Percentiles rank a stretch among this genome's conserved stretches.
Evolutionary conservation across 139 green algal genomes (phyloP).

Genomic region (Chlamydomonas sphaeroides): DNA sequence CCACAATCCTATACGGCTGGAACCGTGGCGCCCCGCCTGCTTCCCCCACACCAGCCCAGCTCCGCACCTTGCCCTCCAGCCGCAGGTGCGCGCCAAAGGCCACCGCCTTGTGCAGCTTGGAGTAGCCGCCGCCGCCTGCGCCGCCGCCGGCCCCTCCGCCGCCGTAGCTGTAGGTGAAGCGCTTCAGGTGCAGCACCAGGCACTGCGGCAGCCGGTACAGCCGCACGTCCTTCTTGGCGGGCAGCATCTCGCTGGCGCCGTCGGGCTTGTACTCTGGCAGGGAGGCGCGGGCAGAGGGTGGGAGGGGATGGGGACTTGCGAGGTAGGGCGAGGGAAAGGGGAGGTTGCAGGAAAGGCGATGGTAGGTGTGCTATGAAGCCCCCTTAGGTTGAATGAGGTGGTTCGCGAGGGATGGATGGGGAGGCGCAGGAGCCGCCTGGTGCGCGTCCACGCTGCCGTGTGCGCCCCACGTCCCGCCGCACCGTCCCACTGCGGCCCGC

Average conservation of each 20-base stretch:
- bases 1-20: too few relatives aligned
- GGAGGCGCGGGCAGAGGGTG: background rate
- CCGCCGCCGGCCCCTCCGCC: too few relatives aligned
- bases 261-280: constrained; percentile 64
- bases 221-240: constrained; percentile 48
- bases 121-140: background rate
- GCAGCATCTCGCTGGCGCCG: constrained; percentile 25
- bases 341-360: too few relatives aligned
- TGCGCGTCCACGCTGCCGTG: too few relatives aligned
- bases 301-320: background rate
- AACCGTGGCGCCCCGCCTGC: too few relatives aligned
- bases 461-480: too few relatives aligned
- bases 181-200: constrained; percentile 82
- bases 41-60: constrained; percentile 21
- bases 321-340: too few relatives aligned
- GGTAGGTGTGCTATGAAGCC: too few relatives aligned
- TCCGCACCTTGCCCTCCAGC: constrained; percentile 39
- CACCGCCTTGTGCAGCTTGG: constrained; percentile 72
- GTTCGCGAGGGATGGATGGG: too few relatives aligned
- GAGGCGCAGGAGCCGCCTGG: too few relatives aligned
- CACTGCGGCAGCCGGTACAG: constrained; percentile 68
- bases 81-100: constrained; percentile 62
- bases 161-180: constrained; percentile 65
- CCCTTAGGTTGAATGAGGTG: too few relatives aligned
- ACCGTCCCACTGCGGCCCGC: too few relatives aligned